These are phyloP conservation scores for Aspergillus steynii DNA, from an alignment of 495 filamentous ascomycete species.

Conservation along the genomic window DNA sequence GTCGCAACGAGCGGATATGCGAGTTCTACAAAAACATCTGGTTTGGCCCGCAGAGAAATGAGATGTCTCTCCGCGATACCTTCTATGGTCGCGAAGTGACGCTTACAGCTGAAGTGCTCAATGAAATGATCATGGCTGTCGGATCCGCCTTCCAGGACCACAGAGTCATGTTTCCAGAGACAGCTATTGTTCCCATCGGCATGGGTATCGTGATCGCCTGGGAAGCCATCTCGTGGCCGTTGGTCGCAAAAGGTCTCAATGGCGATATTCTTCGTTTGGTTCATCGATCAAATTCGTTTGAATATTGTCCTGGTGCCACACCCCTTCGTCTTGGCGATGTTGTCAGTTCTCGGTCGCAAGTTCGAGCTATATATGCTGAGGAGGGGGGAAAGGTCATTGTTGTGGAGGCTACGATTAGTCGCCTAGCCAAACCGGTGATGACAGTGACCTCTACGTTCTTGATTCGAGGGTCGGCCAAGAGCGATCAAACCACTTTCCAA, in stretches of 20 bases:
- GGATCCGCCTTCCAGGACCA: slow-evolving; percentile 18
- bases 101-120: slow-evolving; percentile 13
- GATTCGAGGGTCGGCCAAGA: slow-evolving; percentile 18
- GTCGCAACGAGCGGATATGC: slow-evolving; percentile 84
- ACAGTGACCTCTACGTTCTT: slow-evolving; percentile 31
- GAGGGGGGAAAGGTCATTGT: slow-evolving; percentile 26
- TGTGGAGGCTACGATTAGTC: slow-evolving; percentile 27
- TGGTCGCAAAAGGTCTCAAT: slow-evolving; percentile 21
- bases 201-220: slow-evolving; percentile 31
- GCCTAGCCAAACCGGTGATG: slow-evolving; percentile 23
- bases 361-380: slow-evolving; percentile 23
- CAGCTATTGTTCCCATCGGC: slow-evolving; percentile 21
- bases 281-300: slow-evolving; percentile 32
- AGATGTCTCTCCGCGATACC: slow-evolving; percentile 40
- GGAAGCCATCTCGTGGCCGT: slow-evolving; percentile 31
- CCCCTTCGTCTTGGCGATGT: slow-evolving; percentile 30
- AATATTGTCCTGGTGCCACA: slow-evolving; percentile 17
- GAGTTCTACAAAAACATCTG: slow-evolving; percentile 90
- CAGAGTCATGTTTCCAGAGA: slow-evolving; percentile 8
- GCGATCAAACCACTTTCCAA: slow-evolving; percentile 16
- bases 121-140: slow-evolving; percentile 6
- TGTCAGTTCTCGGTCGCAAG: slow-evolving; percentile 18
- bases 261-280: slow-evolving; percentile 36
- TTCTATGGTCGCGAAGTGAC: slow-evolving; percentile 36
- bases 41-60: slow-evolving; percentile 62